A percentile compares a stretch with the other conserved stretches of the same genome.
These are phyloP conservation scores for Pestalotiopsis fici DNA, from an alignment of 2,329 filamentous ascomycete genomes.

Conservation along the genomic window DNA sequence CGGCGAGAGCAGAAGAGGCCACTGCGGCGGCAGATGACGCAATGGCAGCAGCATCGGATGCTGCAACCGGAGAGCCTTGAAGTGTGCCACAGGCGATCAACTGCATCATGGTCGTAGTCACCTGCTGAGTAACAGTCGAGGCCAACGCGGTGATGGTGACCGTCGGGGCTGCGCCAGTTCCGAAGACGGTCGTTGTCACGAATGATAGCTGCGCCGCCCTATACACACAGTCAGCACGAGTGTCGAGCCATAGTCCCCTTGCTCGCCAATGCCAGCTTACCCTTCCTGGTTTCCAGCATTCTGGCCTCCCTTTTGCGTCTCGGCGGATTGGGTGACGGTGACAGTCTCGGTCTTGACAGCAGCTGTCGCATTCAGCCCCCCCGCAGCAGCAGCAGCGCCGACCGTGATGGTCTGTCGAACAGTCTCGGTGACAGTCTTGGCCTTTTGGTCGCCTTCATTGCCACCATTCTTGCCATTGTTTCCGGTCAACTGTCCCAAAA, in stretches of 20 bases:
- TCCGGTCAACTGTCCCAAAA: slow-evolving; percentile 16
- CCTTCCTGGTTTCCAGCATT: not conserved
- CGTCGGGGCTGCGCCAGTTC: slow-evolving; percentile 22
- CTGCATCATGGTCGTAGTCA: slow-evolving; percentile 28
- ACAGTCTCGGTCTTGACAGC: slow-evolving; percentile 23
- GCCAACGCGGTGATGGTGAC: slow-evolving; percentile 10
- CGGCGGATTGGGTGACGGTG: slow-evolving; percentile 22
- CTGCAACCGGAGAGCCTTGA: slow-evolving; percentile 19
- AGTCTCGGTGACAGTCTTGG: slow-evolving; percentile 32
- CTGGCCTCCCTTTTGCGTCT: slow-evolving; percentile 3
- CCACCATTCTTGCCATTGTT: slow-evolving; percentile 14
- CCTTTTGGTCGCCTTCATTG: slow-evolving; percentile 13
- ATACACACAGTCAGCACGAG: slow-evolving; percentile 10
- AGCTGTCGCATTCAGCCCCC: slow-evolving; percentile 28
- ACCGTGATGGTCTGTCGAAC: slow-evolving; percentile 36
- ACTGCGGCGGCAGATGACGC: slow-evolving; percentile 24
- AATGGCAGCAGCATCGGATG: slow-evolving; percentile 21
- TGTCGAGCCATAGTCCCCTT: not conserved
- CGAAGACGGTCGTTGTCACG: slow-evolving; percentile 36
- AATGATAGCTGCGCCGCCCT: slow-evolving; percentile 31
- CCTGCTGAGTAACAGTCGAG: slow-evolving; percentile 21
- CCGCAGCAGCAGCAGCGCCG: slow-evolving; percentile 21
- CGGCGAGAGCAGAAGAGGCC: slow-evolving; percentile 17
- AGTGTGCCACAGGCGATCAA: slow-evolving; percentile 27
- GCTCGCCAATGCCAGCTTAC: not conserved